A percentile compares a stretch with the other conserved stretches of the same genome.
These are phyloP conservation scores for Epichloe coenophiala DNA, from an alignment of 2,329 filamentous ascomycete species.

Conservation along the genomic window DNA sequence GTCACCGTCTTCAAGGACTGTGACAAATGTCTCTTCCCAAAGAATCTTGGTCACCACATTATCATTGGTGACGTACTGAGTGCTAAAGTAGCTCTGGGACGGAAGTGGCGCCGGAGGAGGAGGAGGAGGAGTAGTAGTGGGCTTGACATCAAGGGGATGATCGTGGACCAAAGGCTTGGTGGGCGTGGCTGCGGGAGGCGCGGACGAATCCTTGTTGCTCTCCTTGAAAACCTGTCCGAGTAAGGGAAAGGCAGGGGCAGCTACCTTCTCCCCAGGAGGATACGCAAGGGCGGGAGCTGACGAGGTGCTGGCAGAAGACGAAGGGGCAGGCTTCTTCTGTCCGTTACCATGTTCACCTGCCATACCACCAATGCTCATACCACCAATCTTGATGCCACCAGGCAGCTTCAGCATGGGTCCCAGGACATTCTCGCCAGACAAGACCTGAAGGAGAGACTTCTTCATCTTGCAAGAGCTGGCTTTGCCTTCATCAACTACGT, in stretches of 20 bases:
- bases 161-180: background rate
- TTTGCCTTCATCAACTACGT: slow-evolving; percentile 48
- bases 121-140: slow-evolving; percentile 5
- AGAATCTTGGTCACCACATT: slow-evolving; percentile 41
- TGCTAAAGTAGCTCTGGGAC: slow-evolving; percentile 29
- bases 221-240: slow-evolving; percentile 32
- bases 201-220: slow-evolving; percentile 1
- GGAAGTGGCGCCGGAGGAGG: slow-evolving; percentile 6
- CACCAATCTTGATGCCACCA: slow-evolving; percentile 37
- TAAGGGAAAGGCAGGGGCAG: slow-evolving; percentile 19
- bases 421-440: slow-evolving; percentile 46
- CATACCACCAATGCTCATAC: slow-evolving; percentile 22
- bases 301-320: slow-evolving; percentile 2
- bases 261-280: slow-evolving; percentile 20
- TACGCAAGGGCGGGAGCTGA: slow-evolving; percentile 20
- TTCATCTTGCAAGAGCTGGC: slow-evolving; percentile 46
- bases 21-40: slow-evolving; percentile 42
- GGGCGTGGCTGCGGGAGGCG: background rate
- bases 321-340: background rate
- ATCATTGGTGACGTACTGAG: slow-evolving; percentile 37
- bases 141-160: background rate
- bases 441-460: slow-evolving; percentile 34
- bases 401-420: slow-evolving; percentile 49
- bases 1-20: slow-evolving; percentile 32
- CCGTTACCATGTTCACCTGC: background rate